Base-by-base conservation (phyloP, 2,329 filamentous ascomycete genomes). In the Hortaea werneckii region DNA sequence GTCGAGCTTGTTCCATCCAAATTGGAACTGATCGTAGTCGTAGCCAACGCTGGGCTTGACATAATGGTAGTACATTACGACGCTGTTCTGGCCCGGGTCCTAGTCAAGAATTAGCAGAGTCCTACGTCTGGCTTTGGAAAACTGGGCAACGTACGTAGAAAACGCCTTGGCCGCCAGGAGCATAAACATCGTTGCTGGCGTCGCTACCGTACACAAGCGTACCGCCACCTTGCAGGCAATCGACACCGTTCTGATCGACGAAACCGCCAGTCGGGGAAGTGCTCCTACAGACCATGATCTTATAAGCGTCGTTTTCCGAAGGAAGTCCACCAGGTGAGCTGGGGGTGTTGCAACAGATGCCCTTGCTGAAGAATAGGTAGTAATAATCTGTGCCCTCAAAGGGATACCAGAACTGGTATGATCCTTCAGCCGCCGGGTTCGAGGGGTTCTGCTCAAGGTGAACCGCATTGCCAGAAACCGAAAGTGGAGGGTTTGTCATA, bases 51-150 rank as follows among this genome's bases (percentile, higher is more conserved):
- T 52, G 12, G 47, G 50, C 29, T 48, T 50, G 5, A 55, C 51
- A 41, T 82, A 81, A 54, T 82, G 78, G 55, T 82, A 82, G 61
- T 82, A 82, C 5, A 82, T 64, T 3, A 83, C 69, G 5, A 74
- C 69, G 1, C 76, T 76, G 6, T 61, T 46, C 13, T 54, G 43
- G 8, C 49, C 55, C 2, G 67, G 62, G 47, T 80, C 77, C 20
- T 20, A 20, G 20, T 20, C 20, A 20, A 20, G 20, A 20, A 20
- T 20, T 20, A 20, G 20, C 20, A 20, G 20, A 20, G 20, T 20
- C 20, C 20, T 20, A 20, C 20, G 20, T 20, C 20, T 20, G 2
- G 20, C 20, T 20, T 20, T 20, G 20, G 20, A 20, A 20, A 20
- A 20, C 20, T 20, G 20, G 20, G 2, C 20, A 20, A 20, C 20